These are phyloP conservation scores for Pseudogymnoascus sp. DNA, from an alignment of 2,329 filamentous ascomycete genomes.

Conservation along the genomic window DNA sequence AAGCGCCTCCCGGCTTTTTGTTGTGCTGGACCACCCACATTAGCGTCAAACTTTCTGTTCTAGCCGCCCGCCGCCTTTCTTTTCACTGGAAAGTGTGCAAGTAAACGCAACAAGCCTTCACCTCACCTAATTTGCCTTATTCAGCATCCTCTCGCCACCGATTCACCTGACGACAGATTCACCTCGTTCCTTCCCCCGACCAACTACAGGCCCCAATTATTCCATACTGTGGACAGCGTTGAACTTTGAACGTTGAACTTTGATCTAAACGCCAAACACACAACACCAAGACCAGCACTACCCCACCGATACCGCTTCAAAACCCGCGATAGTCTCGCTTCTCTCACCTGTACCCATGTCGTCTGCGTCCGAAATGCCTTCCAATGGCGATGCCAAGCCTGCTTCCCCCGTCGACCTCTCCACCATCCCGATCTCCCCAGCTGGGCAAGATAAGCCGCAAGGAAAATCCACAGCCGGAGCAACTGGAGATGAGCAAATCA, in stretches of 20 bases:
- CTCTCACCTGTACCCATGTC: conserved; percentile 20
- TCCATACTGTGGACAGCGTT: not conserved
- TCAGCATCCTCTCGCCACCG: not conserved
- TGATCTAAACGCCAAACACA: conserved; percentile 9
- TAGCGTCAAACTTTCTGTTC: conserved; percentile 10
- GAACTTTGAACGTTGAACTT: not conserved
- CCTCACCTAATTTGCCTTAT: not conserved
- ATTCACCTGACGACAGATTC: conserved; percentile 4
- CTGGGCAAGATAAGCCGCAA: conserved; percentile 47
- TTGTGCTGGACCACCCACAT: conserved; percentile 5
- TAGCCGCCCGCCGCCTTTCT: conserved; percentile 8
- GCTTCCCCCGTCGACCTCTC: conserved; percentile 54
- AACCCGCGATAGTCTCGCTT: not conserved
- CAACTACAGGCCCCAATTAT: not conserved
- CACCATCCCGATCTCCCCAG: conserved; percentile 58
- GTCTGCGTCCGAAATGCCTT: conserved; percentile 20
- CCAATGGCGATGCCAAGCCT: conserved; percentile 17
- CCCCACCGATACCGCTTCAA: not conserved
- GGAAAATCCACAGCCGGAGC: conserved; percentile 35
- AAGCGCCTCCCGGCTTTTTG: conserved; percentile 2
- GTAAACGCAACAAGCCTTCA: not conserved
- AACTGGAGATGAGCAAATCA: conserved; percentile 58
- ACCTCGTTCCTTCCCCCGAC: not conserved
- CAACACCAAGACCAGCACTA: conserved; percentile 13
- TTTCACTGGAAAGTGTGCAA: conserved; percentile 8